Percentiles rank a stretch among this genome's conserved stretches.
Conservation (phyloP, 139 green algal genomes). For the Tetradesmus lagerheimii region DNA sequence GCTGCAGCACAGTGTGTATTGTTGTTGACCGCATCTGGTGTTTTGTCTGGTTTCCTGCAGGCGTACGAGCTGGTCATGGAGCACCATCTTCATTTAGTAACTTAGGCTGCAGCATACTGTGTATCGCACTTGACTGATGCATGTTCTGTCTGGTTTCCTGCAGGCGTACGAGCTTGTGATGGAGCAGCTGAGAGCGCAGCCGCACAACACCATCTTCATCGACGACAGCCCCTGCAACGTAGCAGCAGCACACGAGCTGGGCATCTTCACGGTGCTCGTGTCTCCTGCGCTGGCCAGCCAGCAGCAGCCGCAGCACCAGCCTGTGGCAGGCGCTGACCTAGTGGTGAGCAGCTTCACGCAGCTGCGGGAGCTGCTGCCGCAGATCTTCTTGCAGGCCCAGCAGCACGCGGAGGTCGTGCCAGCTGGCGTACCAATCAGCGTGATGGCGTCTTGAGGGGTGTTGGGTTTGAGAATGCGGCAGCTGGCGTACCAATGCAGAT, state of each 20-base stretch:
- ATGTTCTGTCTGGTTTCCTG: not conserved
- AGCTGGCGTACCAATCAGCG: constrained; percentile 3
- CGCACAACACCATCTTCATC: constrained; percentile 73
- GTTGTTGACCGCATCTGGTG: too few relatives aligned
- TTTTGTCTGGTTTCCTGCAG: too few relatives aligned
- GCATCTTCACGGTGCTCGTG: constrained; percentile 70
- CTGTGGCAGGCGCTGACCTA: constrained; percentile 44
- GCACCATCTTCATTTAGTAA: too few relatives aligned
- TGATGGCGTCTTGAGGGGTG: constrained; percentile 3
- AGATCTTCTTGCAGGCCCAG: not conserved
- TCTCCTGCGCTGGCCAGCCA: constrained; percentile 6
- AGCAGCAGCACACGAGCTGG: constrained; percentile 68
- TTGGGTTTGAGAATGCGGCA: too few relatives aligned
- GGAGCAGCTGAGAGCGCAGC: constrained; percentile 52
- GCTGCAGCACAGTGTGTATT: too few relatives aligned
- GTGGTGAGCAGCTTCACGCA: constrained; percentile 42
- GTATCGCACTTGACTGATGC: not conserved
- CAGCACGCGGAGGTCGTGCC: not conserved
- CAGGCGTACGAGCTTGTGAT: constrained; percentile 72
- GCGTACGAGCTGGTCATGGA: constrained; percentile 75
- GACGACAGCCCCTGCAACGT: constrained; percentile 88
- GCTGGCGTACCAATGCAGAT: too few relatives aligned
- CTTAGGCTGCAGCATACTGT: too few relatives aligned
- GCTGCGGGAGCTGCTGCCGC: constrained; percentile 52
- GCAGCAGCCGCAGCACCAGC: constrained; percentile 17